Evolutionary conservation across 164 flowering plant genomes (phyloP).

Genomic region (Liquidambar formosana): DNA sequence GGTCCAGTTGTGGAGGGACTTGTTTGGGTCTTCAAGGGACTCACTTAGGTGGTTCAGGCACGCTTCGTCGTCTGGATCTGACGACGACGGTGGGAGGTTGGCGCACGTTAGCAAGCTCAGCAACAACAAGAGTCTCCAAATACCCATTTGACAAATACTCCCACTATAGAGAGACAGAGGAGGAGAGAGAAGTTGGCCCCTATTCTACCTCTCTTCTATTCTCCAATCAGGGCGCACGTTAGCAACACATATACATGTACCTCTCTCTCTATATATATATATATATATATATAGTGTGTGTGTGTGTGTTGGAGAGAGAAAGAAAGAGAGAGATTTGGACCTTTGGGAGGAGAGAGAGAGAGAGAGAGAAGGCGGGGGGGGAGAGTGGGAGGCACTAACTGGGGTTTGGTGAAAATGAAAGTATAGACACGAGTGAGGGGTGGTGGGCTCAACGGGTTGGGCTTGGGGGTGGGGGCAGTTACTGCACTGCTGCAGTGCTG

Average conservation of each 20-base stretch:
- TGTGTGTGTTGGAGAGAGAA: not conserved
- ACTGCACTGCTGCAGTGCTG: conserved; percentile 10
- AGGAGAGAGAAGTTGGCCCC: not conserved
- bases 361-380: conserved; percentile 1
- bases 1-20: conserved; percentile 76
- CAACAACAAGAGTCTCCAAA: not conserved
- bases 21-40: conserved; percentile 61
- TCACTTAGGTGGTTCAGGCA: conserved; percentile 57
- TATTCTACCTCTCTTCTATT: not conserved
- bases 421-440: conserved; percentile 12
- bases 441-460: not conserved
- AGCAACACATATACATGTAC: not conserved
- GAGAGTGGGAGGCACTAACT: not conserved
- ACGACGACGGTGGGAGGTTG: conserved; percentile 14
- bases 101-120: conserved; percentile 12
- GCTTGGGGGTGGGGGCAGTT: conserved; percentile 10
- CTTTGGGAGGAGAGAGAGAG: conserved; percentile 2
- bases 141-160: not conserved
- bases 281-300: not conserved
- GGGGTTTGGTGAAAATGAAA: conserved; percentile 25
- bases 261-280: not conserved
- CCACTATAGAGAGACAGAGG: not conserved
- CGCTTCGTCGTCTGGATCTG: conserved; percentile 80
- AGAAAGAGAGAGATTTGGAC: not conserved
- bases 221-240: not conserved